Evolutionary conservation across 306 rosid genomes (phyloP), one percentile per base, ranked within the genome.

Genomic region (Glycyrrhiza uralensis): DNA sequence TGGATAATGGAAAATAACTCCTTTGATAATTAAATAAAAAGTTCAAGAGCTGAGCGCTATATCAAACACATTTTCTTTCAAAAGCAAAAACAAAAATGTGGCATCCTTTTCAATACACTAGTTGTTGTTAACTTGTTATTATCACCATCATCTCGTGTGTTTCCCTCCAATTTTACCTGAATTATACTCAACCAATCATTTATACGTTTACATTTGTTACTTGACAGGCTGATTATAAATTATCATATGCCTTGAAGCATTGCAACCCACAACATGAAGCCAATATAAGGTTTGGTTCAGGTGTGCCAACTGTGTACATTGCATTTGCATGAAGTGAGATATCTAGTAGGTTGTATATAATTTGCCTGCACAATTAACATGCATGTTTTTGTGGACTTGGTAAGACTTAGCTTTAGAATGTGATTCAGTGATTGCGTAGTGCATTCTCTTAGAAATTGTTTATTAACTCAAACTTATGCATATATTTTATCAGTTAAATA

Each of bases 211-310:
- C 57, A 18, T 77, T 19, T 74, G 23, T 79, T 54, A 72, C 78
- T 50, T 86, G 79, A 77, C 97, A 94, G 99, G 99, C 99, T 55
- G 96, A 94, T 84, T 79, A 85, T 19, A 94, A 94, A 79, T 82
- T 94, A 67, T 91, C 97, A 0, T 94, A 94, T 75, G 99, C 99
- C 80, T 83, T 94, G 72, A 74, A 67, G 84, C 89, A 89, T 78
- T 94, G 99, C 91, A 86, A 88, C 80, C 95, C 95, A 73, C 77
- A 12, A 14, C 81, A 78, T 56, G 90, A 88, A 86, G 93, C 91
- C 80, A 94, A 94, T 86, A 94, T 91, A 87, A 94, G 99, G 99
- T 94, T 76, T 73, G 91, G 76, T 71, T 81, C 86, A 63, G 82
- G 82, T 82, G 85, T 86, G 84, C 85, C 66, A 67, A 80, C 57